A percentile compares a stretch with the other conserved stretches of the same genome.
These are phyloP conservation scores for Dichotomopilus funicola DNA, from an alignment of 2,329 filamentous ascomycete species.

Conservation along the genomic window DNA sequence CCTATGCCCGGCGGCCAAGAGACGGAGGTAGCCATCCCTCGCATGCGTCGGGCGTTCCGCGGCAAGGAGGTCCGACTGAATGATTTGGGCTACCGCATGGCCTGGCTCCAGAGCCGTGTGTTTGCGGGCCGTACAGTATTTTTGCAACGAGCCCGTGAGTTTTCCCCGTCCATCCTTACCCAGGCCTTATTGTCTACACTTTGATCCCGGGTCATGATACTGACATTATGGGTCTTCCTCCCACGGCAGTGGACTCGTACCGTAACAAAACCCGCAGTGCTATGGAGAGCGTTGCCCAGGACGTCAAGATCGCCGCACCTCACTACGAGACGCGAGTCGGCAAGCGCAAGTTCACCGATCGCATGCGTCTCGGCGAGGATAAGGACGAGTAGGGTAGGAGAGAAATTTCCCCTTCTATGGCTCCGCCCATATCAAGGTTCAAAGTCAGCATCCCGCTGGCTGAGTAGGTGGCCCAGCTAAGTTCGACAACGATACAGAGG, in stretches of 20 bases:
- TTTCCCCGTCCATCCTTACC: not conserved
- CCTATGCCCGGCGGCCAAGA: constrained; percentile 64
- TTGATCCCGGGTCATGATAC: too few species aligned
- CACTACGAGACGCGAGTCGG: constrained; percentile 87
- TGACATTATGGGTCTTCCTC: not conserved
- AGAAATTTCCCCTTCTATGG: not conserved
- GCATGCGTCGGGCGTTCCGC: constrained; percentile 61
- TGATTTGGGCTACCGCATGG: constrained; percentile 90
- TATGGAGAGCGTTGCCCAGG: constrained; percentile 72
- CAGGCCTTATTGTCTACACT: not conserved
- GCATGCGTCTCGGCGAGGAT: constrained; percentile 30
- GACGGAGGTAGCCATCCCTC: constrained; percentile 66
- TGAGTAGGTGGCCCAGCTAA: too few species aligned
- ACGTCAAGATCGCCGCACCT: constrained; percentile 64
- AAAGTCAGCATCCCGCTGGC: too few species aligned
- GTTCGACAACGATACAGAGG: too few species aligned
- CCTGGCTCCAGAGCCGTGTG: constrained; percentile 89
- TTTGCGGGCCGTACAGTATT: constrained; percentile 84
- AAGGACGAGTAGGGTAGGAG: not conserved
- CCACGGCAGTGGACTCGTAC: constrained; percentile 73
- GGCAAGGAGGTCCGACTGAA: constrained; percentile 86
- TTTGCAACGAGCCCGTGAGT: constrained; percentile 84
- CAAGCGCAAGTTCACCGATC: constrained; percentile 68
- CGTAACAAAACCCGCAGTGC: constrained; percentile 82
- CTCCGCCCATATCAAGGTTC: too few species aligned